A percentile compares a stretch with the other conserved stretches of the same genome.
phyloP scores from a whole-genome alignment of 306 rosid species.

The Acacia melanoxylon region DNA sequence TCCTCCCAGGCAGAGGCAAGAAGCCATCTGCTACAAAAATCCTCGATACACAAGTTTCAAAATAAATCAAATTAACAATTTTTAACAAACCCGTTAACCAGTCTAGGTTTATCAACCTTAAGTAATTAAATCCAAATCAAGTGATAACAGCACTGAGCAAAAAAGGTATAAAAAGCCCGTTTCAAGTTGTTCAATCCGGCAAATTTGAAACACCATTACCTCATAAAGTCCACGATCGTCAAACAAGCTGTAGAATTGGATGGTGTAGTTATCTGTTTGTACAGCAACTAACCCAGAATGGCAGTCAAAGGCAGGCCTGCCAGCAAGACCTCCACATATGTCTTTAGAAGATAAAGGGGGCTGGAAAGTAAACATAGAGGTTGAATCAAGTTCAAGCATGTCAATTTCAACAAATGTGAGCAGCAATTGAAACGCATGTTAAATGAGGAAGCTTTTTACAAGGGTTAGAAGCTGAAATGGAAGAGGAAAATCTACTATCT shows the following conservation, averaged over 20 bases:
- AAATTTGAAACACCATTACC: slow-evolving; percentile 52
- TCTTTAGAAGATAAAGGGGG: slow-evolving; percentile 62
- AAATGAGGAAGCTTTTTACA: background rate
- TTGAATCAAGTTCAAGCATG: slow-evolving; percentile 22
- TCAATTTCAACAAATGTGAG: slow-evolving; percentile 2
- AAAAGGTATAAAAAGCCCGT: background rate
- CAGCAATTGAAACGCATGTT: background rate
- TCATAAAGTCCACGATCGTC: slow-evolving; percentile 79
- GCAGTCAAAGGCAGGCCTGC: slow-evolving; percentile 68
- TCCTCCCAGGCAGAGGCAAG: slow-evolving; percentile 13
- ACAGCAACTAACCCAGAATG: slow-evolving; percentile 76
- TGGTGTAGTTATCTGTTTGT: slow-evolving; percentile 72
- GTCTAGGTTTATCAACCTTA: background rate
- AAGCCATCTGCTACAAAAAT: background rate
- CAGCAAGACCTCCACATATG: slow-evolving; percentile 44
- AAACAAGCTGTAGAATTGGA: slow-evolving; percentile 86
- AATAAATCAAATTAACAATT: background rate
- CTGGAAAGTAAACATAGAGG: slow-evolving; percentile 45
- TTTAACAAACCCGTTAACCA: background rate
- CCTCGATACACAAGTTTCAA: background rate
- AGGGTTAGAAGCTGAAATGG: background rate
- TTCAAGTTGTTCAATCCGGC: slow-evolving; percentile 6
- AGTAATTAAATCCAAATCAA: background rate
- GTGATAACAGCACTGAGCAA: background rate
- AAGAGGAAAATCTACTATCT: background rate